Evolutionary conservation across 768 basidiomycete species (phyloP).

Genomic region (Suillus subalutaceus): DNA sequence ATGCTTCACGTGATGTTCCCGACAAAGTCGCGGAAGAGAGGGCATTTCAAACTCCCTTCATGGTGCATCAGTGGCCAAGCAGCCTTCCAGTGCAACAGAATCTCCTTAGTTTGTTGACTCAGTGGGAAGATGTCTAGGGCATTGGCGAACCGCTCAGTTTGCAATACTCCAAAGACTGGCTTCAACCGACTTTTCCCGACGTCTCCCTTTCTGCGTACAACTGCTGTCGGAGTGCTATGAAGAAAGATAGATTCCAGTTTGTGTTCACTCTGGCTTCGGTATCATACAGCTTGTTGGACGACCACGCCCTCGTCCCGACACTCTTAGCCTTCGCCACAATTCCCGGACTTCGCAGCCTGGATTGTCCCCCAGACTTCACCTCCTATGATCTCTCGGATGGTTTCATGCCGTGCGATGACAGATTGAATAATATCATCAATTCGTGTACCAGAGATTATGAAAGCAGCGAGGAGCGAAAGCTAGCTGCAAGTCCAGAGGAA

Average conservation of each 20-base stretch:
- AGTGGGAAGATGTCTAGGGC: neutral
- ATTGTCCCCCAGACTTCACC: slow-evolving; percentile 21
- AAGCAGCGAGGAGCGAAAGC: slow-evolving; percentile 17
- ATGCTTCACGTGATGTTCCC: slow-evolving; percentile 8
- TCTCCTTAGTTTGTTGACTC: neutral
- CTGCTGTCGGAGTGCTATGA: slow-evolving; percentile 20
- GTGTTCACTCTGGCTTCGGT: slow-evolving; percentile 37
- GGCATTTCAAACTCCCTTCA: neutral
- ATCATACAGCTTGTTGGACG: slow-evolving; percentile 26
- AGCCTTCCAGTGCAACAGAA: neutral
- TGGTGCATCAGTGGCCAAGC: slow-evolving; percentile 7
- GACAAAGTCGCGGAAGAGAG: slow-evolving; percentile 3
- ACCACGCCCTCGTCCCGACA: slow-evolving; percentile 24
- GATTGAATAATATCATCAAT: slow-evolving; percentile 6
- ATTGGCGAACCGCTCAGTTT: slow-evolving; percentile 11
- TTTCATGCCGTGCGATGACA: slow-evolving; percentile 4
- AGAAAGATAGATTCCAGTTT: slow-evolving; percentile 22
- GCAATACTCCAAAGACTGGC: slow-evolving; percentile 33
- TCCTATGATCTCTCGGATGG: slow-evolving; percentile 18
- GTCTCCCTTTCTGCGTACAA: slow-evolving; percentile 35
- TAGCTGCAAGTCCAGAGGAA: slow-evolving; percentile 4
- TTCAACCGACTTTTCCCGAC: slow-evolving; percentile 20
- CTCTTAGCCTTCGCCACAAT: slow-evolving; percentile 35
- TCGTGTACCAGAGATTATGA: slow-evolving; percentile 8
- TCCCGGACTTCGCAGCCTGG: slow-evolving; percentile 9